phyloP scores from a whole-genome alignment of 225 moss, liverwort and hornwort genomes.

The Polytrichum formosum region DNA sequence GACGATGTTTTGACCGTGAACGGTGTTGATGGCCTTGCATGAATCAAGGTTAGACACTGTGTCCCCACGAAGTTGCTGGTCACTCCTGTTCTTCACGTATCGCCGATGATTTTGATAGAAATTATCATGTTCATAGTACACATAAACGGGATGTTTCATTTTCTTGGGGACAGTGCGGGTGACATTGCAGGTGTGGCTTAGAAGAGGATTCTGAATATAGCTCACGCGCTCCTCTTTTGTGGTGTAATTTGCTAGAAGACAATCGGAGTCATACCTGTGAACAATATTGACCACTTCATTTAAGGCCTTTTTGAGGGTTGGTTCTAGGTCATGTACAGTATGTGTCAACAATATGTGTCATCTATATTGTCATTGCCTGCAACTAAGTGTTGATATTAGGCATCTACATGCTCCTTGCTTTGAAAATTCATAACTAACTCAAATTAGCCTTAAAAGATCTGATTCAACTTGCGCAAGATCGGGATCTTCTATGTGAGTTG shows the following conservation, averaged over 20 bases:
- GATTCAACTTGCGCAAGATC: too few species aligned
- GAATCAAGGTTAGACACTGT: background rate
- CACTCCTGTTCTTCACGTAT: constrained; percentile 83
- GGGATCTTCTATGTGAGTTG: too few species aligned
- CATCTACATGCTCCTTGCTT: too few species aligned
- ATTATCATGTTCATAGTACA: constrained; percentile 89
- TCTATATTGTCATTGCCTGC: too few species aligned
- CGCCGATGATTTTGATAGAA: constrained; percentile 94
- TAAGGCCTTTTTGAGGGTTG: too few species aligned
- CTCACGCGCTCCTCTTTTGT: constrained; percentile 47
- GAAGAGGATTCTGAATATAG: constrained; percentile 20
- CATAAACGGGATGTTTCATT: constrained; percentile 80
- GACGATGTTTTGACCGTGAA: constrained; percentile 24
- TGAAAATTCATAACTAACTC: too few species aligned
- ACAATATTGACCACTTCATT: too few species aligned
- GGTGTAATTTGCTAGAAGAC: constrained; percentile 10
- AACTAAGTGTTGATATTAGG: too few species aligned
- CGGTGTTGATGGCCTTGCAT: constrained; percentile 65
- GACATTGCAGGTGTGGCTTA: constrained; percentile 3
- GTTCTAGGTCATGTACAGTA: too few species aligned
- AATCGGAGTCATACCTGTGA: constrained; percentile 48
- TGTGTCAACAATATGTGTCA: too few species aligned
- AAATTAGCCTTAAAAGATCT: too few species aligned
- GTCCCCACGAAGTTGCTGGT: constrained; percentile 64
- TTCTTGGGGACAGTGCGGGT: constrained; percentile 49